These are phyloP conservation scores for Trypanosoma avium DNA, from an alignment of 208 protist genomes.

Conservation along the genomic window DNA sequence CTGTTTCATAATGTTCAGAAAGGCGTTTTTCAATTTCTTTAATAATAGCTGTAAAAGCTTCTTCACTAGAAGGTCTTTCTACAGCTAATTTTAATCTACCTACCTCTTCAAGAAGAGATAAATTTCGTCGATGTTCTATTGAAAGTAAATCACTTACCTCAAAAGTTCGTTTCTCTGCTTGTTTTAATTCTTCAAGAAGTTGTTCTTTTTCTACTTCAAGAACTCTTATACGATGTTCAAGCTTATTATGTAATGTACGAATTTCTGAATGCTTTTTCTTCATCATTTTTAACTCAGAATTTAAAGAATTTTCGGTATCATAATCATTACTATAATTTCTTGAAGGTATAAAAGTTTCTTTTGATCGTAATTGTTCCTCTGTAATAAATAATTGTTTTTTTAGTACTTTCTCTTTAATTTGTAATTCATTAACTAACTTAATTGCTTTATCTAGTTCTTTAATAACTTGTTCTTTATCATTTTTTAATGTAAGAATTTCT, in stretches of 20 bases:
- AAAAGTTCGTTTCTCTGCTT: constrained; percentile 14
- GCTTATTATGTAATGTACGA: background rate
- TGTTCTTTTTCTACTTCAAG: constrained; percentile 28
- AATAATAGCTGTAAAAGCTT: constrained; percentile 22
- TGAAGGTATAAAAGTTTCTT: background rate
- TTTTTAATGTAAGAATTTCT: background rate
- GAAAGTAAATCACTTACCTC: constrained; percentile 24
- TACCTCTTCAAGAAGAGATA: constrained; percentile 18
- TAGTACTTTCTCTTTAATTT: constrained; percentile 4
- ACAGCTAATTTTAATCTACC: constrained; percentile 14
- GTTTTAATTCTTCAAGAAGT: constrained; percentile 22
- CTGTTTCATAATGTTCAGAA: constrained; percentile 21
- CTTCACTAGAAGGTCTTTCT: constrained; percentile 12
- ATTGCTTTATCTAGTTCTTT: constrained; percentile 2
- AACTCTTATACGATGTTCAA: constrained; percentile 19
- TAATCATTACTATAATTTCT: background rate
- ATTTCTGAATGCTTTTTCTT: constrained; percentile 9
- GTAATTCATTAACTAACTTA: background rate
- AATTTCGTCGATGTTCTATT: constrained; percentile 11
- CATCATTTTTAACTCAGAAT: background rate
- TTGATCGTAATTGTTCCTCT: background rate
- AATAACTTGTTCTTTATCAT: constrained; percentile 9
- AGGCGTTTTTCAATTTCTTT: constrained; percentile 24
- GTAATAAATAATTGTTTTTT: background rate
- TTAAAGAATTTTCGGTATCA: background rate